Evolutionary conservation across 1,284 basidiomycete genomes (phyloP), one percentile per base, ranked within the genome.

Genomic region (Cryptococcus hybrid): DNA sequence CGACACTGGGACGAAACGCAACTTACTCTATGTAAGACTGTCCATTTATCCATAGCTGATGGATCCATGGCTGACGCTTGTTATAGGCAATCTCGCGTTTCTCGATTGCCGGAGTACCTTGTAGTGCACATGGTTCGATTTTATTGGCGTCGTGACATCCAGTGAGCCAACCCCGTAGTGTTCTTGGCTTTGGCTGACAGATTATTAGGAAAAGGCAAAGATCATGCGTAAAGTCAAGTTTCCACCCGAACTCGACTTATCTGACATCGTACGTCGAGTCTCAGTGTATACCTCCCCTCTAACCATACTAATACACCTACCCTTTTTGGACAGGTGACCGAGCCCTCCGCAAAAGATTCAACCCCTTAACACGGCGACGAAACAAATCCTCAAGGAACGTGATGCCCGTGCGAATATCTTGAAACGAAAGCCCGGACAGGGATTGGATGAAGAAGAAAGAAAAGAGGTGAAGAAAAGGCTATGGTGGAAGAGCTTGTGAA

Each of bases 171-270:
- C 7, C 15, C 42, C 15, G 40, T 4, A 12, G 24, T 6, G 13
- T 39, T 7, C n/a, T 8, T 24, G 11, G 7, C 15, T 42, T n/a
- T 4, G 13, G 3, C 18, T 18, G 18, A 18, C 18, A 18, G 1
- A 39, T 7, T 6, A 34, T 24, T 43, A 68, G 69, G 58, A 93
- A 92, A 94, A 93, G 70, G 86, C 90, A 1, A 94, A 94, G 79
- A 92, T 94, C 72, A 90, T 94, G 90, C 86, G 93, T 57, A 91
- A 89, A 81, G 94, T 98, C 63, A 96, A 94, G 77, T 98, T 96
- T 78, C 88, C 76, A 1, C 55, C 75, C 37, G 80, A 95, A 67
- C 86, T 94, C 47, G 94, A 99, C 68, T 89, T 88, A 0, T 78
- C 89, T 34, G 92, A 95, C 48, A 82, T 97, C 44, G 84, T 84